phyloP scores from a whole-genome alignment of 805 yeast species.

The Starmera amethionina region DNA sequence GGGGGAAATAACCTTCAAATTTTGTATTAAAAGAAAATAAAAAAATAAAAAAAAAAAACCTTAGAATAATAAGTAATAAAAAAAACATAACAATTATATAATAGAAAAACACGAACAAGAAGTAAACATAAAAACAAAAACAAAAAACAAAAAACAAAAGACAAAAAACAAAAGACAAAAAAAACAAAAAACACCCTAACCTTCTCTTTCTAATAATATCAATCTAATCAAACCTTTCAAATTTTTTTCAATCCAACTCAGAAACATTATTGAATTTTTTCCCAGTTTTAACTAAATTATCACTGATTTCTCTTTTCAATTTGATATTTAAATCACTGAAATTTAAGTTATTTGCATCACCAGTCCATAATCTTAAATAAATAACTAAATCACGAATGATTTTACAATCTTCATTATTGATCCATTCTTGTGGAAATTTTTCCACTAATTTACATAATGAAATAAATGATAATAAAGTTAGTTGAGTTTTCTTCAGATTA shows the following conservation, averaged over 20 bases:
- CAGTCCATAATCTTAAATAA: conserved; percentile 21
- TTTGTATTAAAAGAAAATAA: too few species aligned
- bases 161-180: background rate
- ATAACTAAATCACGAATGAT: conserved; percentile 14
- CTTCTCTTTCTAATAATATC: background rate
- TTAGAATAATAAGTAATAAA: too few species aligned
- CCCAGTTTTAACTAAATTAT: conserved; percentile 18
- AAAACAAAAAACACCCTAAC: background rate
- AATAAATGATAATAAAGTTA: conserved; percentile 17
- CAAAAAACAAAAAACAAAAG: background rate
- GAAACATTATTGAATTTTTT: conserved; percentile 13
- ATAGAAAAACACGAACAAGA: too few species aligned
- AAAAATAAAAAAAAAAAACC: too few species aligned
- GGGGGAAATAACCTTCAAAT: too few species aligned
- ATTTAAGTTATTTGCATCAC: conserved; percentile 13
- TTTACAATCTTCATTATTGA: conserved; percentile 5
- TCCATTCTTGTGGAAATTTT: conserved; percentile 17
- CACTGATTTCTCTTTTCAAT: conserved; percentile 21
- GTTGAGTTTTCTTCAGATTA: conserved; percentile 9
- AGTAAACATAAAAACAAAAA: background rate
- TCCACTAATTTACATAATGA: conserved; percentile 17
- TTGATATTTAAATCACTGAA: conserved; percentile 14
- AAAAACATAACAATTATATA: too few species aligned
- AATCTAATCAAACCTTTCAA: background rate
- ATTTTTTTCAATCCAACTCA: background rate